Conservation (phyloP, 306 rosid genomes). For the Neltuma alba region DNA sequence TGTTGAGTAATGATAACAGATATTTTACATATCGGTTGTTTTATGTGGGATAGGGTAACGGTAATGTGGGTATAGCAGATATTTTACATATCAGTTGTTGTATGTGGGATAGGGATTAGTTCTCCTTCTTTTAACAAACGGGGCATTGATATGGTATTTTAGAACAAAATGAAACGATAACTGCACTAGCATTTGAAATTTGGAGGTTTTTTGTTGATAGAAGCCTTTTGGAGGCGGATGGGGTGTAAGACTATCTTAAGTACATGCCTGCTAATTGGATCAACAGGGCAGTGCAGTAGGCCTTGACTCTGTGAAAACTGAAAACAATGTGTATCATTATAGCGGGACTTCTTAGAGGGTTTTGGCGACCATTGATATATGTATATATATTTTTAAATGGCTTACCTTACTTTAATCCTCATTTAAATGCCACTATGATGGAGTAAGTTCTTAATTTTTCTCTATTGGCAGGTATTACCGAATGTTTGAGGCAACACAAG, state of each 20-base stretch:
- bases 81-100: too few relatives aligned
- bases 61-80: too few relatives aligned
- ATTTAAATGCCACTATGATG: constrained; percentile 9
- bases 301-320: constrained; percentile 2
- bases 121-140: too few relatives aligned
- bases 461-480: constrained; percentile 80
- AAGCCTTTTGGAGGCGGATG: background rate
- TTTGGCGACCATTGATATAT: background rate
- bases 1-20: too few relatives aligned
- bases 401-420: constrained; percentile 20
- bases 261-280: constrained; percentile 16
- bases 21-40: too few relatives aligned
- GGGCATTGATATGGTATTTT: background rate
- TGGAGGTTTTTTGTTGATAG: background rate
- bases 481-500: constrained; percentile 98
- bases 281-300: background rate
- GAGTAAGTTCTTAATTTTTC: constrained; percentile 17
- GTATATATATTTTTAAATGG: background rate
- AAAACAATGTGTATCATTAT: constrained; percentile 19
- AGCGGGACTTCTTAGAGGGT: constrained; percentile 26
- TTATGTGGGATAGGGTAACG: too few relatives aligned
- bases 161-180: background rate
- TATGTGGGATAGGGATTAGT: too few relatives aligned
- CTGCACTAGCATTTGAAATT: constrained; percentile 9
- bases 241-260: background rate